Base-by-base conservation (phyloP, 768 basidiomycete species). In the Mycena maculata region DNA sequence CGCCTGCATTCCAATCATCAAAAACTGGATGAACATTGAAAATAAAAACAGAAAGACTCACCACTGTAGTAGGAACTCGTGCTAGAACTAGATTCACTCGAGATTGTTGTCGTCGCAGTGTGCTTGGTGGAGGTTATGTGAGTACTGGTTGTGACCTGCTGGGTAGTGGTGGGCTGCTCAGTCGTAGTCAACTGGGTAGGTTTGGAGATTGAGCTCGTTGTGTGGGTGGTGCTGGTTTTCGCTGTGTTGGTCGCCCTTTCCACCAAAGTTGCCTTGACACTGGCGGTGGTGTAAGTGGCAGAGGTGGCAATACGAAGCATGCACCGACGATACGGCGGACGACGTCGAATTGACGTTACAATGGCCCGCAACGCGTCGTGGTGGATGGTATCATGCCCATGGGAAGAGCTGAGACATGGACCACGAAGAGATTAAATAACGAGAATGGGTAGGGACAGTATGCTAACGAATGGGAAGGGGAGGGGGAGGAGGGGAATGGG, bases 361-460 rank as follows among this genome's bases (percentile, higher is more conserved):
- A 75, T 72, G 84, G 31, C 82, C 84, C 44, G 85, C 83, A 60
- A 87, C 38, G 49, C n/a, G n/a, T 79, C 81, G 58, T 49, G 48
- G 74, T 85, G 84, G 68, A 78, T 73, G 44, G 71, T 59, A 59
- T 76, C 71, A n/a, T n/a, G n/a, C n/a, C n/a, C n/a, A 60, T 80
- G 80, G 57, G 79, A 74, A 83, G 78, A 39, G 80, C 82, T 55
- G 72, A 68, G 67, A 76, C 75, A 52, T 78, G 48, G 36, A 66
- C 76, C 68, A 87, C 71, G 71, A 85, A 68, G 74, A 88, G 42
- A 72, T 78, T 71, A 72, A 81, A n/a, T 83, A 70, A 78, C 7
- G 79, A 85, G 76, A 72, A 81, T 83, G 70, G 78, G 12, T 79
- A 85, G 76, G 71, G 82, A 81, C 18, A 33, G 30, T 80, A 83